Base-by-base conservation (phyloP, 2,329 filamentous ascomycete genomes). In the Aspergillus sp. region DNA sequence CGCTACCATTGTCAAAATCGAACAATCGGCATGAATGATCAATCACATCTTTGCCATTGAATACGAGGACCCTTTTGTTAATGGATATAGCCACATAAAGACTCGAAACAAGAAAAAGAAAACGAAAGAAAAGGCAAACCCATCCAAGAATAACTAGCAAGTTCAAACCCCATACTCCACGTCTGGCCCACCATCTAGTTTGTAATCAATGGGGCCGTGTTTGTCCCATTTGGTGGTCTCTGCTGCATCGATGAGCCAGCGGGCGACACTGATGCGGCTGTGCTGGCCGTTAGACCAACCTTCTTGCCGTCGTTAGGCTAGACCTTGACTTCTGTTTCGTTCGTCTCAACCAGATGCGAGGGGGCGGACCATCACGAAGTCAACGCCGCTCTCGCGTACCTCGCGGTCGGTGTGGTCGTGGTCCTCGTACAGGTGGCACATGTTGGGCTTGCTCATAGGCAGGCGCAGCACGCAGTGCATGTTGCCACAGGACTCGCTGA, bases 361-460 rank as follows among this genome's bases (percentile, higher is more conserved):
- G 76, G 73, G 2, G n/a, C 74, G 63, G 4, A 73, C 72, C n/a
- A 78, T 45, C 3, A 77, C 73, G 56, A 64, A 75, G 4, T 65
- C 58, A 4, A 70, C 55, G 2, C 60, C 67, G 10, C 54, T 62
- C 0, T 44, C 57, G 43, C 68, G 67, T 1, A 76, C 61, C 53
- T 74, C 63, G 10, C 53, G 47, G 33, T 78, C 75, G 32, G 77
- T 68, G 27, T 63, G 60, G 43, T 73, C 66, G 49, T 80, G 78
- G 47, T 80, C 78, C 1, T 70, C 61, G 23, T 72, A 69, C 42
- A 72, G 72, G 25, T 70, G 62, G 17, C 54, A 62, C 71, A 79
- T 77, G 49, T 74, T 72, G 32, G 67, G 72, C 38, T 74, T 61
- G 27, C 59, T 65, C 55, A 81, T 72, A n/a, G 79, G 50, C 30